Evolutionary conservation across 257 asterid species (phyloP).

Genomic region (Ocimum tenuiflorum): DNA sequence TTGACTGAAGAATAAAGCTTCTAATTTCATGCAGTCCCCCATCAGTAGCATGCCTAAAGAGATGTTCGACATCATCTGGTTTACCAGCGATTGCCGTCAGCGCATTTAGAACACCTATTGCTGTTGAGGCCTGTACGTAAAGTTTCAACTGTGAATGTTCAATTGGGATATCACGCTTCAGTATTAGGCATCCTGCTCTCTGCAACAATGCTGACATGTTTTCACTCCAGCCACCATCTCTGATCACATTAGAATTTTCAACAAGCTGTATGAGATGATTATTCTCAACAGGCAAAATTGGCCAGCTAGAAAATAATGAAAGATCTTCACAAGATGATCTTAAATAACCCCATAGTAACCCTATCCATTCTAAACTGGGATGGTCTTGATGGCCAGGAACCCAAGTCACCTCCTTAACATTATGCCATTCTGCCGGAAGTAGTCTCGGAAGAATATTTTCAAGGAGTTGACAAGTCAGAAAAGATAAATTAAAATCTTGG

Average conservation of each 20-base stretch:
- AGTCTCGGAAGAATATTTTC: conserved; percentile 63
- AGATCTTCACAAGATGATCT: conserved; percentile 76
- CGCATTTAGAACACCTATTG: conserved; percentile 72
- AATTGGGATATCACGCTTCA: conserved; percentile 64
- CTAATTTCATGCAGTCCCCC: conserved; percentile 81
- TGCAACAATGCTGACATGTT: conserved; percentile 63
- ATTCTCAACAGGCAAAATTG: conserved; percentile 82
- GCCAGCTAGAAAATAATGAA: conserved; percentile 81
- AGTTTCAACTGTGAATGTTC: conserved; percentile 60
- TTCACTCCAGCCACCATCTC: conserved; percentile 97
- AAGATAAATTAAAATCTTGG: conserved; percentile 57
- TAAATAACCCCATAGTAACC: conserved; percentile 73
- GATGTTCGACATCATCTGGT: conserved; percentile 49
- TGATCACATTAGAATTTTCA: conserved; percentile 72
- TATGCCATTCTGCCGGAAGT: conserved; percentile 77
- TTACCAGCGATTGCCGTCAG: conserved; percentile 52
- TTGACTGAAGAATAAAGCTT: conserved; percentile 86
- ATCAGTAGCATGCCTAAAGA: conserved; percentile 60
- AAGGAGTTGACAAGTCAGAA: conserved; percentile 70
- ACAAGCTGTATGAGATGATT: conserved; percentile 64
- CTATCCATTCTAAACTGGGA: conserved; percentile 80
- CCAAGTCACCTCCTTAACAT: conserved; percentile 74
- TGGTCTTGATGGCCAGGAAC: conserved; percentile 59
- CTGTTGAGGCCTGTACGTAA: conserved; percentile 79
- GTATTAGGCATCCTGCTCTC: conserved; percentile 70